Percentiles rank a stretch among this genome's conserved stretches.
Conservation (phyloP, 805 yeast species). For the Jamesozyma lodderae region DNA sequence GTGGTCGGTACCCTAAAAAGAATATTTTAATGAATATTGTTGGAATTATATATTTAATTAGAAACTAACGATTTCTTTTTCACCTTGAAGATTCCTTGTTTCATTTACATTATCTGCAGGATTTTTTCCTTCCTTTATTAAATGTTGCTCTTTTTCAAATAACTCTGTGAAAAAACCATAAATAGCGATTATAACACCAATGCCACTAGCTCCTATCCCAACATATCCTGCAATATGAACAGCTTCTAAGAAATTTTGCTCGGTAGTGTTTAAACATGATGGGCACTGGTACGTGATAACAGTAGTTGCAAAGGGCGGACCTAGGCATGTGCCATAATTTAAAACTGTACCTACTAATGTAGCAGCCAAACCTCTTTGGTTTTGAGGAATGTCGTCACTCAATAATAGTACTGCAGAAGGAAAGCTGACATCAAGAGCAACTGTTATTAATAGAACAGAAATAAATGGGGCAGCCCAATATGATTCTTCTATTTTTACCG, state of each 20-base stretch:
- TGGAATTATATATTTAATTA: too few relatives aligned
- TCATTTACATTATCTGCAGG: too few relatives aligned
- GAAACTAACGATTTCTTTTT: too few relatives aligned
- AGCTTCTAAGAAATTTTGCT: constrained; percentile 1
- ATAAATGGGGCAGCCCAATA: constrained; percentile 51
- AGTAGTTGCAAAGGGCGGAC: constrained; percentile 53
- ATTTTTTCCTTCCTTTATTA: too few relatives aligned
- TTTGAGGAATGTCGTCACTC: constrained; percentile 43
- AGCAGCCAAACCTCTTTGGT: constrained; percentile 62
- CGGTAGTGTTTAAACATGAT: constrained; percentile 1
- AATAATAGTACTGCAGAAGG: constrained; percentile 57
- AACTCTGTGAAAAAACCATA: too few relatives aligned
- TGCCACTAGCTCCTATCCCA: constrained; percentile 5
- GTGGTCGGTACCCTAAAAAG: too few relatives aligned
- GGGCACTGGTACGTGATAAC: constrained; percentile 9
- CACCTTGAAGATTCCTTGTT: too few relatives aligned
- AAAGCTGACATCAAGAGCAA: constrained; percentile 64
- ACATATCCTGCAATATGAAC: constrained; percentile 8
- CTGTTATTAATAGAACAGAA: constrained; percentile 40
- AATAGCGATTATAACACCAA: constrained; percentile 1
- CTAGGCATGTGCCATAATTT: constrained; percentile 55
- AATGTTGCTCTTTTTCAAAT: too few relatives aligned
- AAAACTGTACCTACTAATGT: constrained; percentile 53
- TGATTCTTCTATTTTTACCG: constrained; percentile 11
- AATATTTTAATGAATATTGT: too few relatives aligned